phyloP scores from a whole-genome alignment of 352 stramenopile species.

The Globisporangium barbulae region DNA sequence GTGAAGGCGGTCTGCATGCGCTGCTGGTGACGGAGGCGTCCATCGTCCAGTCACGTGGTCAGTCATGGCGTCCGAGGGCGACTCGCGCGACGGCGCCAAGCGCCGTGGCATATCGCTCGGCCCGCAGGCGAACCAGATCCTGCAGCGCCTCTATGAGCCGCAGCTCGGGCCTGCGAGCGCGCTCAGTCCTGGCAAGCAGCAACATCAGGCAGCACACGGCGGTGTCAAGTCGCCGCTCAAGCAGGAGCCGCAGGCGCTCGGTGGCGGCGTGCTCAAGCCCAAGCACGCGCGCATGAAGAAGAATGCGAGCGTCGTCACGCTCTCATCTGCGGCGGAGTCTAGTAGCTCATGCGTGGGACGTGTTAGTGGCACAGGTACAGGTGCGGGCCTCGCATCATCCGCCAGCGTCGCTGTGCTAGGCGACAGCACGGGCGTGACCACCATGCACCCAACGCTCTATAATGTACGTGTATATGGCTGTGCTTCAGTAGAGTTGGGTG shows the following conservation, averaged over 20 bases:
- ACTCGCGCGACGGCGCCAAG: constrained; percentile 49
- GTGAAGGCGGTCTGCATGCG: neutral
- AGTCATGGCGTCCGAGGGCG: constrained; percentile 10
- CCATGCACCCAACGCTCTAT: constrained; percentile 51
- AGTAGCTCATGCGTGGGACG: neutral
- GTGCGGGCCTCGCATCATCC: constrained; percentile 19
- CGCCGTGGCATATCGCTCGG: constrained; percentile 43
- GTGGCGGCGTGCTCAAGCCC: constrained; percentile 32
- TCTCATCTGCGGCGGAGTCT: constrained; percentile 15
- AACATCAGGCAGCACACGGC: neutral
- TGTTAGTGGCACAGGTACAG: neutral
- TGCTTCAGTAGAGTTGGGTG: neutral
- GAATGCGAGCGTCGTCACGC: constrained; percentile 34
- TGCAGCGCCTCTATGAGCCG: constrained; percentile 66
- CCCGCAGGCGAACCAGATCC: constrained; percentile 53
- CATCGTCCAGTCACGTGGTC: neutral
- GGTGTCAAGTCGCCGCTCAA: constrained; percentile 19
- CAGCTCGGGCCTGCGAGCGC: constrained; percentile 35
- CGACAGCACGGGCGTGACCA: neutral
- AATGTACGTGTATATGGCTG: constrained; percentile 24
- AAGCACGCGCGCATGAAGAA: constrained; percentile 46
- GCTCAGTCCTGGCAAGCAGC: constrained; percentile 3
- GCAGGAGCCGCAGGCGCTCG: constrained; percentile 3
- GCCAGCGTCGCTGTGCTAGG: constrained; percentile 31
- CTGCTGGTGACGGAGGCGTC: neutral